Conservation (phyloP, 2,329 filamentous ascomycete genomes). For the Xylariaceae sp. region DNA sequence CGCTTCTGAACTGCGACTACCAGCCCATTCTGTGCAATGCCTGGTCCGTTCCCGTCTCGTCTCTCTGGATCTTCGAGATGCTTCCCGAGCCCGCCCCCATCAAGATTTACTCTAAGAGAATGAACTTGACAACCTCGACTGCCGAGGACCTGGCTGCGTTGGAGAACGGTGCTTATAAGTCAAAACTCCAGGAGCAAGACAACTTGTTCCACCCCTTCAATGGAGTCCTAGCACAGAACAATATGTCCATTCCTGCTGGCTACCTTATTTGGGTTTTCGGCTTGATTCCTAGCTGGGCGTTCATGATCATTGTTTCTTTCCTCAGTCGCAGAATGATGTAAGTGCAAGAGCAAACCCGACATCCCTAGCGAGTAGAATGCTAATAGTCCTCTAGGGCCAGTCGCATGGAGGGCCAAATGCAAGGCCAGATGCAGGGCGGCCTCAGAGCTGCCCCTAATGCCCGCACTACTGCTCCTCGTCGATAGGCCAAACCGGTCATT, state of each 20-base stretch:
- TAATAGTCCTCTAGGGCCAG: conserved; percentile 21
- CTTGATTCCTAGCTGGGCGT: conserved; percentile 66
- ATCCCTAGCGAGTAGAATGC: conserved; percentile 8
- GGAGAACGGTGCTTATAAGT: conserved; percentile 46
- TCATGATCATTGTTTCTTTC: conserved; percentile 73
- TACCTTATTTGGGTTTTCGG: conserved; percentile 64
- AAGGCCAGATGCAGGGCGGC: conserved; percentile 21
- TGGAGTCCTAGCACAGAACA: conserved; percentile 58
- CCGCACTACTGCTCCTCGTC: conserved; percentile 25
- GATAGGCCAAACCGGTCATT: conserved; percentile 14
- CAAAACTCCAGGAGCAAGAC: conserved; percentile 43
- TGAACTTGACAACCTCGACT: conserved; percentile 66
- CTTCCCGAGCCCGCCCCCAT: conserved; percentile 59
- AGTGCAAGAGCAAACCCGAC: conserved; percentile 35
- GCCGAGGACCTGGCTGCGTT: conserved; percentile 58
- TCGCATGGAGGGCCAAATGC: conserved; percentile 26
- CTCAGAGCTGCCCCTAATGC: conserved; percentile 27
- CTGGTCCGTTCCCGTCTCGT: conserved; percentile 62
- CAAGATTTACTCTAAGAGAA: conserved; percentile 57
- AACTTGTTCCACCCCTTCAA: conserved; percentile 74
- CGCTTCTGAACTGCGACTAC: conserved; percentile 66
- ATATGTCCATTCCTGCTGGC: conserved; percentile 57
- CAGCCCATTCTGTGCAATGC: conserved; percentile 70
- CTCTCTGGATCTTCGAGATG: conserved; percentile 62
- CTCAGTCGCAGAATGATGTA: conserved; percentile 71